These are phyloP conservation scores for Davidsoniella eucalypti DNA, from an alignment of 2,329 filamentous ascomycete genomes.

Conservation along the genomic window DNA sequence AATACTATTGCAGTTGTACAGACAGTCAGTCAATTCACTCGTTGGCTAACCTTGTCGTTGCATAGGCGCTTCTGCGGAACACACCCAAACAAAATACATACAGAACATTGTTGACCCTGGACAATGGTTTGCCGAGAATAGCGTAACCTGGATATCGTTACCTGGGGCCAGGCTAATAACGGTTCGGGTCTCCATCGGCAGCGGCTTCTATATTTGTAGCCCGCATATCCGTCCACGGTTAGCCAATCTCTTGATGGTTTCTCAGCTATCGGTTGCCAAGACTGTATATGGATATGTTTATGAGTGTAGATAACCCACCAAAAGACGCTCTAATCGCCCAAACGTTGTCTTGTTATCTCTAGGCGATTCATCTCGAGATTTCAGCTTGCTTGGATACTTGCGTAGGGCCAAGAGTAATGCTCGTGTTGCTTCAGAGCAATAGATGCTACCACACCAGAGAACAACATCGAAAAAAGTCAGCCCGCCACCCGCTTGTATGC, in stretches of 20 bases:
- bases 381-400: slow-evolving; percentile 63
- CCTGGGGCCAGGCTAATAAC: slow-evolving; percentile 56
- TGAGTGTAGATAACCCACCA: too few species aligned
- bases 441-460: slow-evolving; percentile 35
- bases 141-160: slow-evolving; percentile 57
- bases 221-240: neutral
- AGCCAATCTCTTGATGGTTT: neutral
- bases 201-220: slow-evolving; percentile 39
- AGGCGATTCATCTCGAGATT: slow-evolving; percentile 60
- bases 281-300: neutral
- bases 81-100: slow-evolving; percentile 19
- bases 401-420: slow-evolving; percentile 70
- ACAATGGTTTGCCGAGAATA: slow-evolving; percentile 88
- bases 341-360: slow-evolving; percentile 63
- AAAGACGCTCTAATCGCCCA: slow-evolving; percentile 55
- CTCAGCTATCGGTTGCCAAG: slow-evolving; percentile 1
- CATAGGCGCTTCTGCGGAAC: too few species aligned
- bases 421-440: slow-evolving; percentile 71
- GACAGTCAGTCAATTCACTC: neutral
- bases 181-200: slow-evolving; percentile 69
- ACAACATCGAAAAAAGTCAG: neutral
- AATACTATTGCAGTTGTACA: slow-evolving; percentile 39
- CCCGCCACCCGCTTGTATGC: too few species aligned
- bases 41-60: too few species aligned
- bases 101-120: slow-evolving; percentile 79